Conservation (phyloP, 108 stramenopile genomes). For the Skeletonema costatum region DNA sequence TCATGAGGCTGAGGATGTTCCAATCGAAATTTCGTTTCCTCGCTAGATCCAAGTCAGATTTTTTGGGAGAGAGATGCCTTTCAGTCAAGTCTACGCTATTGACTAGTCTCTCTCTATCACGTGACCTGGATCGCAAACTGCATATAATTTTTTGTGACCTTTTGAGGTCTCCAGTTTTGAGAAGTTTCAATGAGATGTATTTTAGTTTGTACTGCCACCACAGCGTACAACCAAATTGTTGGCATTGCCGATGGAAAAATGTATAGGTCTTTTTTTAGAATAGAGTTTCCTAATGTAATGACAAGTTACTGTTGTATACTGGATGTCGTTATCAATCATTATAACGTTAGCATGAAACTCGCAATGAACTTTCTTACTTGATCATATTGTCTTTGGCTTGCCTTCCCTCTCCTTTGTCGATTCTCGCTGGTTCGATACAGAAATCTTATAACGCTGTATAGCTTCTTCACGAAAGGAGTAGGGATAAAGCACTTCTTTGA, state of each 20-base stretch:
- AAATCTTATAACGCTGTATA: slow-evolving; percentile 5
- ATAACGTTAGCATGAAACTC: too few species aligned
- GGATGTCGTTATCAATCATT: too few species aligned
- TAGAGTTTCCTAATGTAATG: not conserved
- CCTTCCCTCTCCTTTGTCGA: not conserved
- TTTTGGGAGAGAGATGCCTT: not conserved
- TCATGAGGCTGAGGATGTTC: slow-evolving; percentile 1
- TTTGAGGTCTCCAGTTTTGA: not conserved
- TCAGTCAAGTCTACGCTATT: not conserved
- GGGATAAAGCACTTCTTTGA: slow-evolving; percentile 77
- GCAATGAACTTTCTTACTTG: not conserved
- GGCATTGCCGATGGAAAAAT: not conserved
- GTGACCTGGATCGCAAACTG: not conserved
- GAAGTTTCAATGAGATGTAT: not conserved
- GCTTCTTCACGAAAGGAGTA: slow-evolving; percentile 66
- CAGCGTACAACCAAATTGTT: too few species aligned
- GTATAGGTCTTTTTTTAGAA: not conserved
- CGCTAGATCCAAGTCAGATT: not conserved
- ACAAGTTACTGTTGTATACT: not conserved
- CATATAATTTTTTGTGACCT: not conserved
- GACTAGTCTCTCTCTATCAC: not conserved
- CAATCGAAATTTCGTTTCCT: slow-evolving; percentile 19
- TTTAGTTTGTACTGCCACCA: not conserved
- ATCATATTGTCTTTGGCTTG: not conserved
- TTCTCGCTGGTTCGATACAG: not conserved